Percentiles rank a stretch among this genome's conserved stretches.
Evolutionary conservation across 1,284 basidiomycete species (phyloP).

Genomic region (Ustilago curta): DNA sequence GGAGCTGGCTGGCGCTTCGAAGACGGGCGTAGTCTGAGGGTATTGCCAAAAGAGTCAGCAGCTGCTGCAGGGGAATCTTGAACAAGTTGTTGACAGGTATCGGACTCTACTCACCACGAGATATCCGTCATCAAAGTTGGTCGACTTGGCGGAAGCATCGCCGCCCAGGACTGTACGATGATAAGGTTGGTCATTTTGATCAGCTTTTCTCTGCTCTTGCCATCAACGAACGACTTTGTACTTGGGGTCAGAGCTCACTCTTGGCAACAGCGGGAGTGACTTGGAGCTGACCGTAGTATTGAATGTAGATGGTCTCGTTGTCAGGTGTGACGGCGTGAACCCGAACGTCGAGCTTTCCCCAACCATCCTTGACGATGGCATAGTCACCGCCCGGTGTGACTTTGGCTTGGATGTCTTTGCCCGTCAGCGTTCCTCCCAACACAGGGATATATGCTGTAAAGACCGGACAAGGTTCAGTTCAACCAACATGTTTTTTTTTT

Average conservation of each 20-base stretch:
- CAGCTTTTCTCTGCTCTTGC: too few relatives aligned
- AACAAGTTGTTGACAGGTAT: background rate
- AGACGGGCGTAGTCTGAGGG: constrained; percentile 26
- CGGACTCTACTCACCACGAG: constrained; percentile 31
- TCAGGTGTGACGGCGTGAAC: constrained; percentile 35
- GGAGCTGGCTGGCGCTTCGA: constrained; percentile 34
- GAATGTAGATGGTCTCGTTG: constrained; percentile 39
- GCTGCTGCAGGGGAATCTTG: background rate
- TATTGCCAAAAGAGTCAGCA: background rate
- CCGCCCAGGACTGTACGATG: constrained; percentile 23
- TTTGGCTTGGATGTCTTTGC: constrained; percentile 33
- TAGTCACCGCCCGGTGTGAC: constrained; percentile 41
- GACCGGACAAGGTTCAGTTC: background rate
- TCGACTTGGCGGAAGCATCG: constrained; percentile 26
- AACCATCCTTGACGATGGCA: constrained; percentile 45
- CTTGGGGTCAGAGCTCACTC: too few relatives aligned
- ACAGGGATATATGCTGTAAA: constrained; percentile 29
- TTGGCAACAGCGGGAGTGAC: constrained; percentile 37
- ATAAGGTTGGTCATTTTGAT: background rate
- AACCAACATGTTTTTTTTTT: background rate
- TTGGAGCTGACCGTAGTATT: constrained; percentile 40
- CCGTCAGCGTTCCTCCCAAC: constrained; percentile 25
- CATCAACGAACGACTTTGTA: too few relatives aligned
- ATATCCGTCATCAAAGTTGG: constrained; percentile 40
- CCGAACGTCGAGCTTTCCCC: constrained; percentile 44